Evolutionary conservation across 768 basidiomycete species (phyloP), one percentile per base, ranked within the genome.

Genomic region (Cystobasidium tubakii): DNA sequence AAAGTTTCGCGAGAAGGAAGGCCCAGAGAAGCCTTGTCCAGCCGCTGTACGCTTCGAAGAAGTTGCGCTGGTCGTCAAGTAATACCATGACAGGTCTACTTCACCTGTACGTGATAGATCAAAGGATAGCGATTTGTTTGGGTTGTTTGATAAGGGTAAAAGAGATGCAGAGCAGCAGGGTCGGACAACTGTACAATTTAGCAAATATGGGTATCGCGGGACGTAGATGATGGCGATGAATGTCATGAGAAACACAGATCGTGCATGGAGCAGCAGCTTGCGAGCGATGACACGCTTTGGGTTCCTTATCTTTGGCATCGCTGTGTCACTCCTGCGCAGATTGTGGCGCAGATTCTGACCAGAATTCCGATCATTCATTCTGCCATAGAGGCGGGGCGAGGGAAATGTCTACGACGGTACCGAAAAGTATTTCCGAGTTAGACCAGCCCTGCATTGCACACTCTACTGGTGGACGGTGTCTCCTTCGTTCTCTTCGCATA

Each of bases 321-420:
- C 46, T 50, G 46, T 50, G 46, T 50, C 46, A 50, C 46, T 50
- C n/a, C 39, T 39, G 39, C 39, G 39, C 39, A 50, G 46, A 50
- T 50, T 50, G 46, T 50, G 46, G 46, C 46, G 46, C 15, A 6
- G 39, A 39, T 39, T 50, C 46, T 50, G 46, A 17, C 46, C 21
- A 21, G 46, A 3, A 39, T 39, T 39, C 46, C 46, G 46, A 50
- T 50, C 46, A 50, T 17, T 50, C 21, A 4, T 4, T 21, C 46
- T n/a, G n/a, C 10, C 15, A 50, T 12, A 15, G 4, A 3, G 9
- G 46, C 46, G 46, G 46, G 46, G n/a, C 46, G 46, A 50, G 46
- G 46, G 46, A 50, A n/a, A 50, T 50, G 46, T 50, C 10, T 21
- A n/a, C 46, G 46, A 50, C 15, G 46, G 21, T 3, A 50, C 9